Conservation (phyloP, 306 rosid genomes). For the Inga oerstediana region DNA sequence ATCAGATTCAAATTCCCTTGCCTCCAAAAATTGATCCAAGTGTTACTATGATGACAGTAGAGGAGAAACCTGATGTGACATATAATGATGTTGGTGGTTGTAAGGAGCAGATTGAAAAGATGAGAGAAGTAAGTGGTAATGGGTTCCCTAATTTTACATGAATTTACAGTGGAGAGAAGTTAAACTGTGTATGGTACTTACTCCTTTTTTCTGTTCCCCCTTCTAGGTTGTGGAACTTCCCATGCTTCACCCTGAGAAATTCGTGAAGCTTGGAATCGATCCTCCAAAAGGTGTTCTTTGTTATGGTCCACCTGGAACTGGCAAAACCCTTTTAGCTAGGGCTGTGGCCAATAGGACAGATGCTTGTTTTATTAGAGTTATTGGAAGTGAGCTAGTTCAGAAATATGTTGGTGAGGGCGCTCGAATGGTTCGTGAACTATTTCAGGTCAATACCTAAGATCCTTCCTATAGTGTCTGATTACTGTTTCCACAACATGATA, state of each 20-base stretch:
- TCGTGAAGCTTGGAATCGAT: slow-evolving; percentile 88
- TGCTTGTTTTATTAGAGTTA: slow-evolving; percentile 89
- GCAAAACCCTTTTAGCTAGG: slow-evolving; percentile 86
- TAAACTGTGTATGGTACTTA: slow-evolving; percentile 20
- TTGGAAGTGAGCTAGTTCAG: slow-evolving; percentile 92
- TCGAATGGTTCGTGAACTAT: slow-evolving; percentile 87
- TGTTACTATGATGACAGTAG: slow-evolving; percentile 92
- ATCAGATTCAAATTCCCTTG: slow-evolving; percentile 92
- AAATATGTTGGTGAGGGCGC: slow-evolving; percentile 97
- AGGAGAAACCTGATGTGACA: slow-evolving; percentile 90
- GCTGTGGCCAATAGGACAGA: slow-evolving; percentile 94
- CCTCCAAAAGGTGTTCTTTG: slow-evolving; percentile 96
- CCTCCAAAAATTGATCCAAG: slow-evolving; percentile 92
- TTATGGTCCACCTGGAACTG: slow-evolving; percentile 94
- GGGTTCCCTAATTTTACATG: background rate
- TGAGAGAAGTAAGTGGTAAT: slow-evolving; percentile 68
- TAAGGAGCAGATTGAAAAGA: slow-evolving; percentile 88
- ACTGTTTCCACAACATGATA: background rate
- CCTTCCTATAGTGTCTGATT: background rate
- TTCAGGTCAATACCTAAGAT: slow-evolving; percentile 60
- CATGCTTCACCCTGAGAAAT: slow-evolving; percentile 90
- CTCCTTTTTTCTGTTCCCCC: background rate
- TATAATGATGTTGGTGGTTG: slow-evolving; percentile 94
- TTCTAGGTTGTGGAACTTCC: slow-evolving; percentile 87
- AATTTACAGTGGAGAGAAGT: background rate